Base-by-base conservation (phyloP, 345 rosid species). In the Cardamine resedifolia region DNA sequence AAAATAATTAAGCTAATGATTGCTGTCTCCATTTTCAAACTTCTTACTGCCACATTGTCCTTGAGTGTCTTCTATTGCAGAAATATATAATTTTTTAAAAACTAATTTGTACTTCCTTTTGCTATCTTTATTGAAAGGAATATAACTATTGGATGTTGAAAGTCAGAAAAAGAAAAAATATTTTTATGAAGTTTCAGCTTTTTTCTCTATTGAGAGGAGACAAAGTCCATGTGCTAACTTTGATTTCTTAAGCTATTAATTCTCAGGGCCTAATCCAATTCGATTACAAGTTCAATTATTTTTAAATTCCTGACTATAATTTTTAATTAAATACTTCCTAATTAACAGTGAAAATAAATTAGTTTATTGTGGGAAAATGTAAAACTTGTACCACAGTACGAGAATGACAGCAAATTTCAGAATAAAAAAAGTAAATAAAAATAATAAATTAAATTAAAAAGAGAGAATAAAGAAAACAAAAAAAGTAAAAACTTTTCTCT, bases 11-110 rank as follows among this genome's bases (percentile, higher is more conserved):
- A 77, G 76, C 72, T 77, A 64, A 77, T 77, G 80, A 77, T 77
- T 77, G 80, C 18, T 71, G 80, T 77, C 80, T 77, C 76, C 63
- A 58, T 49, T 71, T 77, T 77, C 76, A 77, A 77, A 77, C 80
- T 49, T 65, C 2, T 39, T 64, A 31, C 80, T 77, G 80, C 80
- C 76, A 77, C 68, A 44, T 59, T 76, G 79, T 76, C 64, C 51
- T 76, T 62, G 49, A 69, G 4, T 77, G 80, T 64, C 68, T 65
- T 65, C 53, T 63, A 8, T 48, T 48, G 71, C 67, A 63, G 61
- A n/a, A 70, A 19, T 33, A 33, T 33, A 33, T 43, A 44, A 5
- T 1, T 55, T 34, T 69, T 26, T 10, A 1, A 11, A 18, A 12
- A 5, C 8, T 39, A 2, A 28, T 27, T 43, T 28, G 66, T 24